These are phyloP conservation scores for Adansonia grandidieri DNA, from an alignment of 441 rosid species.

Conservation along the genomic window DNA sequence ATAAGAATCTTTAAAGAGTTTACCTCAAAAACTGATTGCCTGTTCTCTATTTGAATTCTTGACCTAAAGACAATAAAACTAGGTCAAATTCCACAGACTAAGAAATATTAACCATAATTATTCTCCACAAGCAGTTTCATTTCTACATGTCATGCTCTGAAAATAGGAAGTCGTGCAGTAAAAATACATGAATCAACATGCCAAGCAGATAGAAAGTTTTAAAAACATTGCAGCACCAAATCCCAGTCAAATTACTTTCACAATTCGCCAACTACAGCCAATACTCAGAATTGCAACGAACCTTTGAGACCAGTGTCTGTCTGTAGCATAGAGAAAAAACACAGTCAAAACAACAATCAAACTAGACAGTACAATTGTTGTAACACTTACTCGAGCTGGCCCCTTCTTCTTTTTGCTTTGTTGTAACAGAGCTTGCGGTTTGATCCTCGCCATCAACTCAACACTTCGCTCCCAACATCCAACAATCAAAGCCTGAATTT, in stretches of 20 bases:
- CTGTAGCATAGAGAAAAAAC: slow-evolving; percentile 67
- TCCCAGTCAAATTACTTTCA: background rate
- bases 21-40: slow-evolving; percentile 55
- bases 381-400: slow-evolving; percentile 62
- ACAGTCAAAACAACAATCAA: slow-evolving; percentile 53
- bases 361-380: slow-evolving; percentile 51
- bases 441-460: slow-evolving; percentile 77
- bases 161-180: background rate
- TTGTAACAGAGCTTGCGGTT: slow-evolving; percentile 77
- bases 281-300: slow-evolving; percentile 27
- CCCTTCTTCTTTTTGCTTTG: slow-evolving; percentile 94
- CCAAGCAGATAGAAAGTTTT: background rate
- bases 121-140: background rate
- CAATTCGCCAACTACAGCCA: background rate
- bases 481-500: background rate
- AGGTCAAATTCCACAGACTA: background rate
- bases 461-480: slow-evolving; percentile 16
- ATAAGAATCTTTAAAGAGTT: background rate
- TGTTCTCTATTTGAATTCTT: slow-evolving; percentile 40
- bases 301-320: slow-evolving; percentile 74
- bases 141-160: background rate
- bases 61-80: slow-evolving; percentile 45
- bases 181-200: background rate
- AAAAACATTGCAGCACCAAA: background rate
- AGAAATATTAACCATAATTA: slow-evolving; percentile 1